Conservation (phyloP, 2,329 filamentous ascomycete species). For the Sporothrix dimorphospora region DNA sequence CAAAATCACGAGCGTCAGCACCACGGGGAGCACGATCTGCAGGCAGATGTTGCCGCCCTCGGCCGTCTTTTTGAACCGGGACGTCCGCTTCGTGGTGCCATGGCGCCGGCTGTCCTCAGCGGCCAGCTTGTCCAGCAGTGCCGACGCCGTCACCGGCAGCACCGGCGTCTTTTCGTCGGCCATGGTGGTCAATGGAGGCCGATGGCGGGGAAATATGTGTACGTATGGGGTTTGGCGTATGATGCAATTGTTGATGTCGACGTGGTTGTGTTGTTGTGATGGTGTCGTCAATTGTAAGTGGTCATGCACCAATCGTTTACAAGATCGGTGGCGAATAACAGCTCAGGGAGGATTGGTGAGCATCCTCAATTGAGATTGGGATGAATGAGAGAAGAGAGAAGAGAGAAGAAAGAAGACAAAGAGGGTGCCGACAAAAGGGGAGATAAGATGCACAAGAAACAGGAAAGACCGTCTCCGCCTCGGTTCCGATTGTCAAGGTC, state of each 20-base stretch:
- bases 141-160: conserved; percentile 23
- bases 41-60: not conserved
- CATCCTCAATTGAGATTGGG: not conserved
- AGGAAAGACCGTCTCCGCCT: conserved; percentile 10
- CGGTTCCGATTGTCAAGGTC: conserved; percentile 6
- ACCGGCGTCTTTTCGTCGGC: conserved; percentile 66
- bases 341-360: not conserved
- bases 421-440: not conserved
- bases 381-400: not conserved
- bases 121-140: conserved; percentile 22
- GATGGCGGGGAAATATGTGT: not conserved
- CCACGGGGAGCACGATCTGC: conserved; percentile 9
- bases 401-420: not conserved
- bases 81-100: not conserved
- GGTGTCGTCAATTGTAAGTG: not conserved
- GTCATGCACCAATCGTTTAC: not conserved
- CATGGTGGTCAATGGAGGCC: conserved; percentile 43
- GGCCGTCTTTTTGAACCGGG: not conserved
- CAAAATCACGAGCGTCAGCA: conserved; percentile 24
- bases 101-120: conserved; percentile 25
- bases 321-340: not conserved
- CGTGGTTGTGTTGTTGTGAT: not conserved
- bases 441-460: not conserved
- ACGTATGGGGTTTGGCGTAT: not conserved
- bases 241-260: not conserved